Base-by-base conservation (phyloP, 202 grass and related monocot species). In the Panicum virgatum region DNA sequence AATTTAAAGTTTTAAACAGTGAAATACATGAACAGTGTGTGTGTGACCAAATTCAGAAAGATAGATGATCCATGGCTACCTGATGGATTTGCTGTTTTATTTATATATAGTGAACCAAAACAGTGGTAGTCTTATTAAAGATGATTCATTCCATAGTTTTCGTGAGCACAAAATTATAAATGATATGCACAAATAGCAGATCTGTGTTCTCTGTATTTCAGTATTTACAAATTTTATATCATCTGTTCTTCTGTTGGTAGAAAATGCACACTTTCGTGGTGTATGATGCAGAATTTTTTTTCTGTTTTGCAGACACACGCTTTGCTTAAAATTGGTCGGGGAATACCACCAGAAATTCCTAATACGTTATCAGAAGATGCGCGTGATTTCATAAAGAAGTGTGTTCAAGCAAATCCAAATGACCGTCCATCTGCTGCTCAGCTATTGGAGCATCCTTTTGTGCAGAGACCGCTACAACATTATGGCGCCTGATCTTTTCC, bases 261-360 rank as follows among this genome's bases (percentile, higher is more conserved):
- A 36, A 47, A 23, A 30, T 34, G 5, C 47, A 27, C 54, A 63
- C 57, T 70, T 44, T 78, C 56, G 18, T 20, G 40, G 22, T 78
- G 38, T 67, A 11, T 86, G 44, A 83, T 83, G 37, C 42, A 44
- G 1, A 54, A n/a, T 78, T 82, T 67, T 89, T 89, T 22, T 65
- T 54, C 12, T 83, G n/a, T 12, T 69, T 45, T 86, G 74, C 79
- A 98, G 96, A 85, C 78, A 54, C 57, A 89, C 61, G 96, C 92
- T 86, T 86, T 98, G 78, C 85, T 91, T 82, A 98, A 90, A 84
- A 93, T 95, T 80, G 96, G 96, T 40, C 86, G 82, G 52, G 96
- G 96, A 23, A 90, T 76, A 88, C 87, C 85, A 86, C 96, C 96
- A 13, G 62, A 69, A 27, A 91, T 98, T 37, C 96, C 96, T 12